phyloP scores from a whole-genome alignment of 805 yeast genomes.

The Millerozyma acaciae region DNA sequence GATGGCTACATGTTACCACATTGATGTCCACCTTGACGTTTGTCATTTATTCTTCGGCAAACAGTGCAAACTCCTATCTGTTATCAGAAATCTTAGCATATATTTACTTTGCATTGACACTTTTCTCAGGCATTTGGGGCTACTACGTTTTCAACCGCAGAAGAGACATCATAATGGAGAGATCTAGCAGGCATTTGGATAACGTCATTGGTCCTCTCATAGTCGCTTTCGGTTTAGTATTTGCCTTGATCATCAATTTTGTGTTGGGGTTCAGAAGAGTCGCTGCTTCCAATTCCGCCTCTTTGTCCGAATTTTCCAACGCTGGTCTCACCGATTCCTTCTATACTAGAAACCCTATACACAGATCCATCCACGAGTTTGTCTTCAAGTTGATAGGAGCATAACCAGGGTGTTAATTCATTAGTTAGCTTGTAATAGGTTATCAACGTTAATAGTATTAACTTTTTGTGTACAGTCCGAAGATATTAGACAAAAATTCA shows the following conservation, averaged over 20 bases:
- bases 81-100: constrained; percentile 73
- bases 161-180: constrained; percentile 65
- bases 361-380: constrained; percentile 32
- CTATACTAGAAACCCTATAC: constrained; percentile 29
- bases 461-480: constrained; percentile 1
- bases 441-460: constrained; percentile 2
- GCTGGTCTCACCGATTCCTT: constrained; percentile 25
- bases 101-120: constrained; percentile 71
- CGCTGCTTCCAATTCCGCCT: constrained; percentile 3
- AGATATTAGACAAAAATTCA: constrained; percentile 4
- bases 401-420: not conserved
- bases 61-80: constrained; percentile 56
- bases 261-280: constrained; percentile 49
- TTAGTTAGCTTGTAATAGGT: not conserved
- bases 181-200: constrained; percentile 86
- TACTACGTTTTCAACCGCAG: constrained; percentile 72
- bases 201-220: constrained; percentile 86
- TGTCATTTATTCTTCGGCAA: constrained; percentile 73
- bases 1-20: constrained; percentile 91
- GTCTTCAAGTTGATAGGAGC: constrained; percentile 24
- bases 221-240: constrained; percentile 63
- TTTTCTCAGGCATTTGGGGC: constrained; percentile 88
- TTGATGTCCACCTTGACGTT: constrained; percentile 82
- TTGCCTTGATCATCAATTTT: constrained; percentile 70
- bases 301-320: constrained; percentile 9